Evolutionary conservation across 305 asterid species (phyloP), one percentile per base, ranked within the genome.

Genomic region (Vinca major): DNA sequence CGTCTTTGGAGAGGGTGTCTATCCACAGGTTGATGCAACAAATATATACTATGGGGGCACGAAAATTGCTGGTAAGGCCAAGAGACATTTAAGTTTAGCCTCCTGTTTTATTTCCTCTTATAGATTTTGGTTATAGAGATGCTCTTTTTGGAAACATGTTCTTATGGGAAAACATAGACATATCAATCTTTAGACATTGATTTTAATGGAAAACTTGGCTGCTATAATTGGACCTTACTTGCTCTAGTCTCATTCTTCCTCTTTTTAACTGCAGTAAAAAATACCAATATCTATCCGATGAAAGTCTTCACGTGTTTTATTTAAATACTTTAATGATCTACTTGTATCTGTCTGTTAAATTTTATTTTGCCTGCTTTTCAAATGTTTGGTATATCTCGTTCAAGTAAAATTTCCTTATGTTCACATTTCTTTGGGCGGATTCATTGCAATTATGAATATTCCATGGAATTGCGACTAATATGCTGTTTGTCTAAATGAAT

Each of bases 21-120:
- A 75, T 78, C 99, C 97, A 51, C 96, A 91, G 72, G 97, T 93
- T 48, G 77, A 78, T 72, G 89, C 85, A 47, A 93, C 99, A 40
- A 93, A 93, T 84, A 52, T 91, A 72, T 89, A 84, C 85, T 93
- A 93, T 51, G 99, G 99, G 74, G 99, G 99, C 84, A 83, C 83
- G 53, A 72, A 71, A 60, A 89, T 87, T 77, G 96, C 95, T 68
- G 99, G 99, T 93, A 85, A 68, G 60, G 26, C 17, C 47, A 41
- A 39, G 52, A 54, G 13, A 5, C 40, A 37, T 49, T 63, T 63
- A 20, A 12, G 64, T 67, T 14, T 54, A 54, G 64, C 26, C 40
- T 6, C 21, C 19, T 39, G 26, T 37, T 50, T 61, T 56, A 33
- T 37, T 20, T 7, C 26, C 48, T 61, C 7, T 36, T 37, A 14